Evolutionary conservation across 2,329 filamentous ascomycete species (phyloP), one percentile per base, ranked within the genome.

Genomic region (Aspergillus pseudonomiae): DNA sequence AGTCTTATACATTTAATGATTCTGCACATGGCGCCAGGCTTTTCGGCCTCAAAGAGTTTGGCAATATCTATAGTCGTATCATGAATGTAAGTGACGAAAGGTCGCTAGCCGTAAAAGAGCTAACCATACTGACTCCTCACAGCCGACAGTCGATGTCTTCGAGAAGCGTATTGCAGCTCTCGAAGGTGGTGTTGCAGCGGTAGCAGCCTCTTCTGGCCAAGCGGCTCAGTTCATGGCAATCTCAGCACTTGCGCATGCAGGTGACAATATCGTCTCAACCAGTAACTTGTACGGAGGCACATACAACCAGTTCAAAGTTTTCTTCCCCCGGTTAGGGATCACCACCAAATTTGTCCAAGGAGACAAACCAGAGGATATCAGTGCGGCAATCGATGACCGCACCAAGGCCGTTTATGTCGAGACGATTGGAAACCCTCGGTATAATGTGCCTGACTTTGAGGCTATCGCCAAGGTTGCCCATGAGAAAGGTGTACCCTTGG

Each of bases 11-110:
- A 59, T 99, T 99, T 87, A 91, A 98, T 87, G 92, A 98, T 83
- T 97, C 93, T 58, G 94, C 93, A 57, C 95, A 98, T 75, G 95
- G 93, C 66, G 95, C 95, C 61, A 89, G 93, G 78, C 89, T 99
- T 48, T 99, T 99, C 77, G 92, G 93, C 76, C 91, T 99, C 79
- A 96, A 98, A 83, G 93, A 98, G 81, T 91, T 92, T 73, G 95
- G 94, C 80, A 98, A 98, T 82, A 96, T 98, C 79, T 99, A 99
- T 85, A 95, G 90, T 78, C 92, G 95, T 68, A 93, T 99, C 73
- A 93, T 92, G 91, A 97, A 98, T 80, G 91, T 93, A 74, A 75
- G 87, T 80, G 16, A 34, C 14, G 48, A 32, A 9, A 30, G 16
- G 1, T 12, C 10, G 63, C 24, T 63, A 59, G 4, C 28, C 28